Conservation (phyloP, 345 rosid species). For the Alliaria petiolata region DNA sequence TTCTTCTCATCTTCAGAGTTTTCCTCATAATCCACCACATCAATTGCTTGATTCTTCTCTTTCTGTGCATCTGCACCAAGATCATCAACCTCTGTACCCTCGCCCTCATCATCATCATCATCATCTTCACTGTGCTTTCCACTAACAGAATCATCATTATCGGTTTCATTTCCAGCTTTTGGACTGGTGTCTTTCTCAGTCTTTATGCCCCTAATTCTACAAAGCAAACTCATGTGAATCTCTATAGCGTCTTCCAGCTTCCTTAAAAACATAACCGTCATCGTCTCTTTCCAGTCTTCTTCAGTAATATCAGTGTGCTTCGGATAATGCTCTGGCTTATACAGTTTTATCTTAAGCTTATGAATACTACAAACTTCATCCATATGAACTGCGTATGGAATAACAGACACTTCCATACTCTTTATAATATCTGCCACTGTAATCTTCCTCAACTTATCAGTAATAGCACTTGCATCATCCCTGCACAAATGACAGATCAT, state of each 20-base stretch:
- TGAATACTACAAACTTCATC: conserved; percentile 51
- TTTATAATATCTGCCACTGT: conserved; percentile 74
- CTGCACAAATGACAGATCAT: conserved; percentile 40
- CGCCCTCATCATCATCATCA: conserved; percentile 48
- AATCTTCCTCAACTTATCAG: conserved; percentile 76
- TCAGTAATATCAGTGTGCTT: conserved; percentile 40
- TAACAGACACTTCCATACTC: conserved; percentile 60
- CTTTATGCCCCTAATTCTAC: conserved; percentile 69
- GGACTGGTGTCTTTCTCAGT: conserved; percentile 34
- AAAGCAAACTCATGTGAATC: conserved; percentile 59
- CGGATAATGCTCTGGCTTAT: conserved; percentile 56
- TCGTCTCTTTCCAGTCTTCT: conserved; percentile 62
- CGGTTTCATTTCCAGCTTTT: conserved; percentile 39
- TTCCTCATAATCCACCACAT: conserved; percentile 84
- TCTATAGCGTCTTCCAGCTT: conserved; percentile 90
- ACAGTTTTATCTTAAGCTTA: conserved; percentile 77
- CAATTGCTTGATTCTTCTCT: conserved; percentile 46
- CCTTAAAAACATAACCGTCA: conserved; percentile 54
- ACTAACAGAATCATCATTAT: conserved; percentile 46
- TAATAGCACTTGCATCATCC: conserved; percentile 58
- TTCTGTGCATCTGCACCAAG: conserved; percentile 81
- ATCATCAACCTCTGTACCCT: conserved; percentile 61
- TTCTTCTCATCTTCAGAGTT: conserved; percentile 46
- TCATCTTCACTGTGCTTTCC: conserved; percentile 32
- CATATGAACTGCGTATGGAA: conserved; percentile 45